Conservation (phyloP, 2,329 filamentous ascomycete species). For the Penicillium occitanis region DNA sequence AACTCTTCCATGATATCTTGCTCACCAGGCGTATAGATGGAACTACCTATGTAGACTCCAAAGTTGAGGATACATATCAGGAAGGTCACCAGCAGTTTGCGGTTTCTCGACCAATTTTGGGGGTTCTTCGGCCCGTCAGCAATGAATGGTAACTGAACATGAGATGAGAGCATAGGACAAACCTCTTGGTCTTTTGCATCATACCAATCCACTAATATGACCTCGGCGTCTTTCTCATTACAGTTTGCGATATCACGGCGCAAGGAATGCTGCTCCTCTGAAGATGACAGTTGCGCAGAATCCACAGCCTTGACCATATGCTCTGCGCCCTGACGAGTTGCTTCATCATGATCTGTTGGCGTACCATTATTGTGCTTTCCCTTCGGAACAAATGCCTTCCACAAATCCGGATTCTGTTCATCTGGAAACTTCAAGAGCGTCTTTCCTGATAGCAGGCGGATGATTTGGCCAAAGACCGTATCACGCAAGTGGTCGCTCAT, state of each 20-base stretch:
- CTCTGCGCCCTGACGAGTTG: neutral
- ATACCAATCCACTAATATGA: slow-evolving; percentile 7
- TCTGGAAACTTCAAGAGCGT: slow-evolving; percentile 1
- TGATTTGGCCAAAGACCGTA: slow-evolving; percentile 8
- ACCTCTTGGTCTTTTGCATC: neutral
- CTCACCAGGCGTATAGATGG: slow-evolving; percentile 35
- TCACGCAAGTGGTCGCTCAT: neutral
- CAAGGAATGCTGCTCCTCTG: neutral
- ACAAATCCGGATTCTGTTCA: neutral
- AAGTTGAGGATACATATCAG: slow-evolving; percentile 39
- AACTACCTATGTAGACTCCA: slow-evolving; percentile 38
- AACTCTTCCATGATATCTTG: slow-evolving; percentile 29
- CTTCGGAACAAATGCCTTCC: neutral
- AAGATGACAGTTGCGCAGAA: neutral
- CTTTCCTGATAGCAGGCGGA: neutral
- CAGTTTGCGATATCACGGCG: neutral
- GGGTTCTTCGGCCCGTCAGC: slow-evolving; percentile 24
- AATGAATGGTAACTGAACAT: too few species aligned
- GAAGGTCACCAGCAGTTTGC: slow-evolving; percentile 26
- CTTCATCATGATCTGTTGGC: neutral
- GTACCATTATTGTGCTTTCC: too few species aligned
- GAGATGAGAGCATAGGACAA: too few species aligned
- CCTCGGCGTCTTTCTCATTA: neutral
- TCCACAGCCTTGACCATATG: neutral
- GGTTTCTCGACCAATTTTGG: slow-evolving; percentile 28